Evolutionary conservation across 148 eudicot genomes (phyloP), one percentile per base, ranked within the genome.

Genomic region (Rhododendron henanense): DNA sequence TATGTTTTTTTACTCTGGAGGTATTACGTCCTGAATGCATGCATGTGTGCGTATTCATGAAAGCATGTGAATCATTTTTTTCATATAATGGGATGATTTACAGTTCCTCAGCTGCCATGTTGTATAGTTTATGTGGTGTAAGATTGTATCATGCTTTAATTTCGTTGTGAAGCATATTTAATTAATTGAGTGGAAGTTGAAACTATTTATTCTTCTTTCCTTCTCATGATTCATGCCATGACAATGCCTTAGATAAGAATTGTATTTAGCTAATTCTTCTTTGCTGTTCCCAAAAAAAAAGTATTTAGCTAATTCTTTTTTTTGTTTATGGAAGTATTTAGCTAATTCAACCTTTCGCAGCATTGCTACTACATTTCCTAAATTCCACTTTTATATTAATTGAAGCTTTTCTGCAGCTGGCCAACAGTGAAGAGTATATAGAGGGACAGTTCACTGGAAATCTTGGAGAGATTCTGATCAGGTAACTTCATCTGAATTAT

Each of bases 391-490:
- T 37, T 25, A 10, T 11, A 45, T 75, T 80, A 45, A 67, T 33
- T 48, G 47, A 53, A 45, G 23, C 78, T 75, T 81, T 33, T 45
- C 84, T 88, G 87, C 94, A 97, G 98, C 87, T 97, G 84, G 95
- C 98, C 14, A 93, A 93, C 89, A 91, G 96, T 39, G 99, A 95
- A 80, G 99, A 97, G 87, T 95, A 92, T 81, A 92, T 94, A 82
- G 99, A 97, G 67, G 98, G 98, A 25, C 90, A 94, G 78, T 88
- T 91, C 87, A 93, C 98, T 39, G 99, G 99, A 85, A 94, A 92
- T 88, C 97, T 97, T 39, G 99, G 99, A 84, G 99, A 97, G 92
- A 95, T 97, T 83, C 92, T 97, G 82, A 97, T 97, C 91, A 94
- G 99, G 99, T 97, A 86, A 55, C 76, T 79, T 74, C 35, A 8